Percentiles rank a stretch among this genome's conserved stretches.
These are phyloP conservation scores for Neopestalotiopsis sp. DNA, from an alignment of 2,329 filamentous ascomycete genomes.

Conservation along the genomic window DNA sequence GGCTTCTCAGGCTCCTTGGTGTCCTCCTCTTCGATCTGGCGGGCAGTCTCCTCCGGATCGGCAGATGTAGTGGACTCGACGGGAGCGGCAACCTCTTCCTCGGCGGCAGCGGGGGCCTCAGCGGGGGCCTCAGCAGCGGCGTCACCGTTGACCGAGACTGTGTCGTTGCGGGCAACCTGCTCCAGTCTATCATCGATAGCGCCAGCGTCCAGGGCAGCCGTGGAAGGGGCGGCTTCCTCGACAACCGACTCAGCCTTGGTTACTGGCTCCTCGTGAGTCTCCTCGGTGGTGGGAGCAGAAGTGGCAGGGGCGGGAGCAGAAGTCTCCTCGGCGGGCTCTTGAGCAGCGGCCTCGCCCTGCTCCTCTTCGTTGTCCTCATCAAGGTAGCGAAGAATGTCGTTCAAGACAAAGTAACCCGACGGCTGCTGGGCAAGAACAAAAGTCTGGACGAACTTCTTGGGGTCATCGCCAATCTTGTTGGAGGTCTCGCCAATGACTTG, in stretches of 20 bases:
- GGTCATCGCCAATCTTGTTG: slow-evolving; percentile 81
- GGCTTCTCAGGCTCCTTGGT: slow-evolving; percentile 68
- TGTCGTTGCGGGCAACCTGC: slow-evolving; percentile 46
- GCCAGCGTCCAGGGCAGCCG: slow-evolving; percentile 40
- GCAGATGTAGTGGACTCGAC: slow-evolving; percentile 43
- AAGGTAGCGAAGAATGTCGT: slow-evolving; percentile 96
- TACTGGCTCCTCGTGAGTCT: slow-evolving; percentile 38
- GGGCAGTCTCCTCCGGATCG: slow-evolving; percentile 54
- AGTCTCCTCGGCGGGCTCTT: slow-evolving; percentile 29
- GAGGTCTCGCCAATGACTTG: slow-evolving; percentile 98
- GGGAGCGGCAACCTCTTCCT: slow-evolving; percentile 36
- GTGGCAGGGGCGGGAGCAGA: slow-evolving; percentile 28
- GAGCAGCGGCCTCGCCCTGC: slow-evolving; percentile 48
- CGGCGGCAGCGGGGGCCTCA: slow-evolving; percentile 39
- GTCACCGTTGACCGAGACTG: slow-evolving; percentile 29
- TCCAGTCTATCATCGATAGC: slow-evolving; percentile 68
- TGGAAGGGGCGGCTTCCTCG: slow-evolving; percentile 36
- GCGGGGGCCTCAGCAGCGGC: slow-evolving; percentile 7
- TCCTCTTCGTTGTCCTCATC: slow-evolving; percentile 82
- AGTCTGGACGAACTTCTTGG: slow-evolving; percentile 96
- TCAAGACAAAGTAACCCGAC: slow-evolving; percentile 96
- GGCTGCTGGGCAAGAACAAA: slow-evolving; percentile 96
- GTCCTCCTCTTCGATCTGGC: slow-evolving; percentile 61
- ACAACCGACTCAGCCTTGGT: slow-evolving; percentile 39
- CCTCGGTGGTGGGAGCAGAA: slow-evolving; percentile 21